These are phyloP conservation scores for Hypomyces perniciosus DNA, from an alignment of 2,329 filamentous ascomycete species.

Conservation along the genomic window DNA sequence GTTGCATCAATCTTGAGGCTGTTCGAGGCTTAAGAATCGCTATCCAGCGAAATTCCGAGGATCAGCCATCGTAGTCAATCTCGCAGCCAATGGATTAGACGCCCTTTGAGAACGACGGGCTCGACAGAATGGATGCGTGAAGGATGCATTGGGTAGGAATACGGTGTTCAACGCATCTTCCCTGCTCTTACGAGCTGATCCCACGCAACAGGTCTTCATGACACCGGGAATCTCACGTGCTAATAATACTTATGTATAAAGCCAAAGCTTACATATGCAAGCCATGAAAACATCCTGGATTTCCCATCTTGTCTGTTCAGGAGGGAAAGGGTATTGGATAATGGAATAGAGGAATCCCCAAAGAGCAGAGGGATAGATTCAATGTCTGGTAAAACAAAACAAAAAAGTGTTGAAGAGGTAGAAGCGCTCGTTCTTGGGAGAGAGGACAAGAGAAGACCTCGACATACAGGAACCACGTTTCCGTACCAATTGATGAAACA, in stretches of 20 bases:
- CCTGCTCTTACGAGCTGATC: slow-evolving; percentile 60
- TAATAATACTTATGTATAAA: slow-evolving; percentile 13
- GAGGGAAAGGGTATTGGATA: background rate
- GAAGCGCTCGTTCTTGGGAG: background rate
- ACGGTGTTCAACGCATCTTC: slow-evolving; percentile 58
- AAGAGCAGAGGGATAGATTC: no score
- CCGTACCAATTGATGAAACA: background rate
- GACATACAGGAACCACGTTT: background rate
- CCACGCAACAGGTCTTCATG: slow-evolving; percentile 64
- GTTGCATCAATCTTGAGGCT: slow-evolving; percentile 58
- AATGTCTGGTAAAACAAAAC: no score
- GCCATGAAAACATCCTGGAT: slow-evolving; percentile 29
- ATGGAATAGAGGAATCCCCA: background rate
- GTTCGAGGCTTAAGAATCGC: slow-evolving; percentile 71
- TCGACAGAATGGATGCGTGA: slow-evolving; percentile 72
- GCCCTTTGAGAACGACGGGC: slow-evolving; percentile 45
- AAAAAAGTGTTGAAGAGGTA: background rate
- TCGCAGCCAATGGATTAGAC: slow-evolving; percentile 34
- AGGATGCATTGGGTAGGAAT: slow-evolving; percentile 68
- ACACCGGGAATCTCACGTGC: slow-evolving; percentile 57
- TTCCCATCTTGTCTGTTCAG: slow-evolving; percentile 28
- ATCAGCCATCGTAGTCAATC: slow-evolving; percentile 60
- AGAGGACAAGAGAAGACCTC: background rate
- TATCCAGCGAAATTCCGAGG: slow-evolving; percentile 73
- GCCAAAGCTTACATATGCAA: no score